These are phyloP conservation scores for Trichoderma arundinaceum DNA, from an alignment of 2,329 filamentous ascomycete genomes.

Conservation along the genomic window DNA sequence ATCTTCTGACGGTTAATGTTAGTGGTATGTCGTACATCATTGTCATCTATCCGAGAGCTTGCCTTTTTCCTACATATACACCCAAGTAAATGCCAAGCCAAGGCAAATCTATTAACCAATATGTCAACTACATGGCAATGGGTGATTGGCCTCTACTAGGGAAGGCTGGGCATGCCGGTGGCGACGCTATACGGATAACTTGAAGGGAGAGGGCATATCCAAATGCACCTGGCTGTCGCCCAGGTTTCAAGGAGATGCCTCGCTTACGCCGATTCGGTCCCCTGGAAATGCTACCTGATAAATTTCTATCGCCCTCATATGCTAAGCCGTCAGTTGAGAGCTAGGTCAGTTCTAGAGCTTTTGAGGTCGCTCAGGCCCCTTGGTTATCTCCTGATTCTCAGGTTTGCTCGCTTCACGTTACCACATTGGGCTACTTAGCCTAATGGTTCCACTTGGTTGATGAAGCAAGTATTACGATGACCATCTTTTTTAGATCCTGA, in stretches of 20 bases:
- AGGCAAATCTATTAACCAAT: not conserved
- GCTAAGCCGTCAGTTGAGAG: conserved; percentile 25
- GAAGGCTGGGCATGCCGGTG: not conserved
- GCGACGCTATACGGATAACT: not conserved
- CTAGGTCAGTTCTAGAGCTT: conserved; percentile 3
- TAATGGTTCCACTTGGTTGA: conserved; percentile 14
- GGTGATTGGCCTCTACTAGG: not conserved
- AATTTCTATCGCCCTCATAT: not conserved
- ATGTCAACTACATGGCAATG: not conserved
- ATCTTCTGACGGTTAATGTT: not conserved
- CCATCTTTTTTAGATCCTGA: not conserved
- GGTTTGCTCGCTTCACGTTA: conserved; percentile 41
- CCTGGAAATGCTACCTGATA: conserved; percentile 14
- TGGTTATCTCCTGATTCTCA: conserved; percentile 28
- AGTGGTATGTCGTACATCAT: conserved; percentile 5
- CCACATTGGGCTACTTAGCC: conserved; percentile 37
- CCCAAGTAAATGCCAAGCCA: not conserved
- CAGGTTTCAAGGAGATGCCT: conserved; percentile 22
- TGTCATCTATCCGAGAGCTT: conserved; percentile 5
- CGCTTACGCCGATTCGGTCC: conserved; percentile 13
- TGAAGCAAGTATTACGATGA: conserved; percentile 31
- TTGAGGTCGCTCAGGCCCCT: conserved; percentile 27
- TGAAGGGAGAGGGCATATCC: not conserved
- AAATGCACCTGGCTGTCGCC: not conserved
- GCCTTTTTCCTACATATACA: conserved; percentile 5